Evolutionary conservation across 2,329 filamentous ascomycete species (phyloP), one percentile per base, ranked within the genome.

Genomic region (Diaporthe sp.): DNA sequence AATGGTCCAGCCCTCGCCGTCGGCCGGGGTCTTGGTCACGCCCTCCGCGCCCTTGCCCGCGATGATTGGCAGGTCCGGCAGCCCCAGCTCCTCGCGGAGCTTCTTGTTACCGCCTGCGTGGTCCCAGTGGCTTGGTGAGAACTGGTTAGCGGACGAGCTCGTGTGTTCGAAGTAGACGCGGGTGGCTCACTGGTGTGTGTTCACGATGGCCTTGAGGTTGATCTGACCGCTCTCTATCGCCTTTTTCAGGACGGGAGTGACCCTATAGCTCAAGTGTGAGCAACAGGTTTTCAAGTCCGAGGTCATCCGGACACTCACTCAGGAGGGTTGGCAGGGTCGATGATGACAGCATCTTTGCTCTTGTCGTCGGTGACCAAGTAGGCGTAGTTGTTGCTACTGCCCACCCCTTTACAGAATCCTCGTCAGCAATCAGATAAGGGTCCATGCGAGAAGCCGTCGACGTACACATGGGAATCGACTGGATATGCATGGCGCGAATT

Each of bases 71-170:
- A 97, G 86, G 66, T 90, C 86, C 55, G 91, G 85, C 35, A 87
- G 92, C n/a, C 83, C 85, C 56, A 91, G 84, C 15, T 86, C 85
- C 39, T 79, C 80, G 44, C 82, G 81, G 80, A 98, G 88, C 79
- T 95, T 92, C 73, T 90, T 89, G 83, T 99, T 99, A 12, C 97
- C 97, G 76, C 97, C 97, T 0, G 97, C 93, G 84, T 99, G 97
- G 78, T 99, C 97, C 88, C 93, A 93, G 82, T 99, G 97, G 82
- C 96, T 98, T 75, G 25, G 53, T 15, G 0, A 25, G 27, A n/a
- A 55, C 47, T 70, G 47, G 53, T 72, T 19, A 73, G 25, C 71
- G 30, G 35, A 47, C 47, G 55, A n/a, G 44, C 25, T 37, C 37
- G n/a, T 30, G 25, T 39, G 30, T 25, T 19, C 35, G 4, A 10